A percentile compares a stretch with the other conserved stretches of the same genome.
These are phyloP conservation scores for Urostyla sp. DNA, from an alignment of 73 alveolate genomes.

Conservation along the genomic window DNA sequence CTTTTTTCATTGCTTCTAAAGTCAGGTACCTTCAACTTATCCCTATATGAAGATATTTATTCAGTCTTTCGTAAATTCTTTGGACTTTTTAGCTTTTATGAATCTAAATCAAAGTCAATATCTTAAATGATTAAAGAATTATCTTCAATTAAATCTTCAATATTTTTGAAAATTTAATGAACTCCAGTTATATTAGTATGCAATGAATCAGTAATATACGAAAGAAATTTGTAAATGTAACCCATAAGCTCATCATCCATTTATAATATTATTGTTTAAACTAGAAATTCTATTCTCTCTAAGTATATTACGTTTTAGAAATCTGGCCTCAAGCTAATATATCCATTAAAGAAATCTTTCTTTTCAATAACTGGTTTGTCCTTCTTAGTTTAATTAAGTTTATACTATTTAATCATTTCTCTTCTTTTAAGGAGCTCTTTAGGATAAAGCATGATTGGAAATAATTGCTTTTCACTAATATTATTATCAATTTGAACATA, in stretches of 20 bases:
- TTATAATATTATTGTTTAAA: conserved; percentile 34
- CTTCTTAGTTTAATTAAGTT: conserved; percentile 16
- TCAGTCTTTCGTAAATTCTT: too few relatives aligned
- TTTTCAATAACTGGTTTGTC: neutral
- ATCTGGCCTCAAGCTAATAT: conserved; percentile 30
- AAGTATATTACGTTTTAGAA: conserved; percentile 43
- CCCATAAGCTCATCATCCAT: conserved; percentile 69
- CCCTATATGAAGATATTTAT: too few relatives aligned
- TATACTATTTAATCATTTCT: conserved; percentile 29
- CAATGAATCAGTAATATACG: conserved; percentile 44
- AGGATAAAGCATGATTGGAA: conserved; percentile 68
- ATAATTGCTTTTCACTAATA: conserved; percentile 37
- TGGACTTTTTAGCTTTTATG: too few relatives aligned
- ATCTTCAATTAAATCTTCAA: neutral
- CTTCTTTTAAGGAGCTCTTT: conserved; percentile 36
- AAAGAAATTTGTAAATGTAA: conserved; percentile 6
- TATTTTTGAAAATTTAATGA: conserved; percentile 16
- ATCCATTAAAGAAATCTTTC: conserved; percentile 53
- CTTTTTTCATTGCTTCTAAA: too few relatives aligned
- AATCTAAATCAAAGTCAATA: too few relatives aligned
- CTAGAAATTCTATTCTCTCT: conserved; percentile 53
- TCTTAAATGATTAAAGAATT: too few relatives aligned
- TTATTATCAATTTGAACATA: conserved; percentile 69
- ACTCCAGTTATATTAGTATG: conserved; percentile 54
- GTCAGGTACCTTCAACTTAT: too few relatives aligned